Evolutionary conservation across 768 basidiomycete genomes (phyloP).

Genomic region (Boletus rubropictus): DNA sequence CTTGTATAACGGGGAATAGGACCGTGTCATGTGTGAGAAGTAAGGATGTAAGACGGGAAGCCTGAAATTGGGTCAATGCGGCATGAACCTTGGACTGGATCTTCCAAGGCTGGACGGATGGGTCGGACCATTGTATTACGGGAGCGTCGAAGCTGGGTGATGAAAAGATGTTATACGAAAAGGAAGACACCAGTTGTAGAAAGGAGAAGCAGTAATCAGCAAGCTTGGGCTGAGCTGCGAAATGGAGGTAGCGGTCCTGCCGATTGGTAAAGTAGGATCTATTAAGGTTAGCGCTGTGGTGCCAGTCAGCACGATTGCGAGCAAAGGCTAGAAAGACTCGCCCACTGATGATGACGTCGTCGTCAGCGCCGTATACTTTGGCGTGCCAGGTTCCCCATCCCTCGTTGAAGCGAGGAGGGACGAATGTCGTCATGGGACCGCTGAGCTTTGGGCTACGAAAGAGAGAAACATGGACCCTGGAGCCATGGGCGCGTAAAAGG

Average conservation of each 20-base stretch:
- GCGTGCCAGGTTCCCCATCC: slow-evolving; percentile 99
- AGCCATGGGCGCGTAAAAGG: slow-evolving; percentile 63
- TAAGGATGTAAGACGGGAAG: slow-evolving; percentile 26
- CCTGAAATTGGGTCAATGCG: slow-evolving; percentile 58
- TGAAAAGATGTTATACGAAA: slow-evolving; percentile 53
- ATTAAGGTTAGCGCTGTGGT: slow-evolving; percentile 81
- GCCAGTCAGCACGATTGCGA: slow-evolving; percentile 1
- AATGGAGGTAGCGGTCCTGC: slow-evolving; percentile 89
- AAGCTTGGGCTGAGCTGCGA: slow-evolving; percentile 53
- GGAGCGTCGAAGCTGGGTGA: slow-evolving; percentile 41
- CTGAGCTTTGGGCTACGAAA: slow-evolving; percentile 85
- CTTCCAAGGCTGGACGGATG: slow-evolving; percentile 58
- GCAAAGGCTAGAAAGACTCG: slow-evolving; percentile 33
- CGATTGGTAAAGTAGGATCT: slow-evolving; percentile 91
- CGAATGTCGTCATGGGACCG: slow-evolving; percentile 64
- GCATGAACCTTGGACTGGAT: slow-evolving; percentile 56
- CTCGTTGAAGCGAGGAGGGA: slow-evolving; percentile 93
- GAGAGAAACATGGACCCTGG: slow-evolving; percentile 69
- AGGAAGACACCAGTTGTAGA: slow-evolving; percentile 56
- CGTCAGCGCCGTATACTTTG: slow-evolving; percentile 91
- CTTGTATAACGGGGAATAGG: slow-evolving; percentile 82
- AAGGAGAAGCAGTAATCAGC: slow-evolving; percentile 84
- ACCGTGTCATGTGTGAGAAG: slow-evolving; percentile 36
- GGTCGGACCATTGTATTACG: slow-evolving; percentile 61
- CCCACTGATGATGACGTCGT: slow-evolving; percentile 92